Conservation (phyloP, 2,329 filamentous ascomycete species). For the Penicillium sp. region DNA sequence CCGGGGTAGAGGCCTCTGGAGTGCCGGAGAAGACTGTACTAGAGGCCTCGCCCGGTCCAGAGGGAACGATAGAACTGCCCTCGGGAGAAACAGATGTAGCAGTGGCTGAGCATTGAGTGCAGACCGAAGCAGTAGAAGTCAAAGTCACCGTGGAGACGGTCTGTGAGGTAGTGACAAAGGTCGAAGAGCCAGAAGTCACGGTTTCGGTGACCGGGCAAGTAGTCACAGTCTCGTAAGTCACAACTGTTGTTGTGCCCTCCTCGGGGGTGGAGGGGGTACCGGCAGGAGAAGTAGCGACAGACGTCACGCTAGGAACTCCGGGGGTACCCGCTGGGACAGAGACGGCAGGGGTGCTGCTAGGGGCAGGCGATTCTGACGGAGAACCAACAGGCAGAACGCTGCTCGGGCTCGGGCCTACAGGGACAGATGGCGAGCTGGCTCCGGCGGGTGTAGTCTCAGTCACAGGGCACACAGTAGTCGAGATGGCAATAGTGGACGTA, state of each 20-base stretch:
- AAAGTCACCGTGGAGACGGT: slow-evolving; percentile 56
- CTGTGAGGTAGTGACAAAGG: slow-evolving; percentile 52
- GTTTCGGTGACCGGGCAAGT: slow-evolving; percentile 35
- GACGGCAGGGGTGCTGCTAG: not conserved
- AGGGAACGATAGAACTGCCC: not conserved
- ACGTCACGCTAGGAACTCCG: not conserved
- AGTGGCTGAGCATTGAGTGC: slow-evolving; percentile 21
- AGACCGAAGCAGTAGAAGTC: slow-evolving; percentile 31
- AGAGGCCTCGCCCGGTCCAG: not conserved
- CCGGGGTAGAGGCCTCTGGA: not conserved
- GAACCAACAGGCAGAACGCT: not conserved
- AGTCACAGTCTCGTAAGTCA: slow-evolving; percentile 33
- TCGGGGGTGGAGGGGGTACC: not conserved
- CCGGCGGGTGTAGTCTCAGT: not conserved
- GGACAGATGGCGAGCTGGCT: not conserved
- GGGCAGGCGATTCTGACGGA: not conserved
- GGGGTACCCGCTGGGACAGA: not conserved
- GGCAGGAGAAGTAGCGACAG: not conserved
- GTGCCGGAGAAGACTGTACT: not conserved
- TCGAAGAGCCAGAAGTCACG: slow-evolving; percentile 47
- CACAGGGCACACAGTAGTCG: not conserved
- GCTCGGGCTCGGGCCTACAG: not conserved
- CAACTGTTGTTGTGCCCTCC: slow-evolving; percentile 24
- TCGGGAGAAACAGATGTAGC: slow-evolving; percentile 12
- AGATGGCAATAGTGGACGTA: slow-evolving; percentile 48